Evolutionary conservation across 2,329 filamentous ascomycete genomes (phyloP), one percentile per base, ranked within the genome.

Genomic region (Mariannaea sp.): DNA sequence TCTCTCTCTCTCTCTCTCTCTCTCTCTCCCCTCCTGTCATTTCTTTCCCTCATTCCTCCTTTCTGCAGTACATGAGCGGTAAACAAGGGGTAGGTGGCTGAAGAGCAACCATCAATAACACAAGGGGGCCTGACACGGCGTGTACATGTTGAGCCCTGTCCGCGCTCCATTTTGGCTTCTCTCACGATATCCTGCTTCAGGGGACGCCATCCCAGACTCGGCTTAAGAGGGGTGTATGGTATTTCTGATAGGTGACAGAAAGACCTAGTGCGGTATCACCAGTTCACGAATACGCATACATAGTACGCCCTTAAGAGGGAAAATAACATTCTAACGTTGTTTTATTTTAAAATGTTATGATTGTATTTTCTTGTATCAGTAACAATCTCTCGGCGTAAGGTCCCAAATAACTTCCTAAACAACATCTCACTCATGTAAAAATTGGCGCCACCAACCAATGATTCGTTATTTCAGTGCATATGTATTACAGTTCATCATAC

Each of bases 81-180:
- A n/a, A n/a, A n/a, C n/a, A n/a, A n/a, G n/a, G n/a, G n/a, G n/a
- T n/a, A n/a, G n/a, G n/a, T n/a, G n/a, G n/a, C 24, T 33, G 41
- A 38, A 14, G 29, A 42, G 48, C 39, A 38, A 56, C 44, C 39
- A 43, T 46, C 39, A 39, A 45, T 51, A 17, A 41, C 19, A 46
- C 58, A 52, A 55, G 61, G 57, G 61, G 57, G 36, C 53, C 39
- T 19, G 36, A 22, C 51, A 52, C 30, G 33, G 49, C 49, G 48
- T 45, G 52, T 56, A 38, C 38, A 22, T 47, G 32, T 35, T 33
- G 27, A 38, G 45, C 49, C 32, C 53, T 47, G 44, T 42, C 41
- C 24, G 39, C 33, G 29, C 27, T 43, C 43, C 40, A 45, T 45
- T 40, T 36, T 33, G 41, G 14, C 35, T 45, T 20, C 33, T 32